Percentiles rank a stretch among this genome's conserved stretches.
These are phyloP conservation scores for Irpex sp. DNA, from an alignment of 1,284 basidiomycete species.

Conservation along the genomic window DNA sequence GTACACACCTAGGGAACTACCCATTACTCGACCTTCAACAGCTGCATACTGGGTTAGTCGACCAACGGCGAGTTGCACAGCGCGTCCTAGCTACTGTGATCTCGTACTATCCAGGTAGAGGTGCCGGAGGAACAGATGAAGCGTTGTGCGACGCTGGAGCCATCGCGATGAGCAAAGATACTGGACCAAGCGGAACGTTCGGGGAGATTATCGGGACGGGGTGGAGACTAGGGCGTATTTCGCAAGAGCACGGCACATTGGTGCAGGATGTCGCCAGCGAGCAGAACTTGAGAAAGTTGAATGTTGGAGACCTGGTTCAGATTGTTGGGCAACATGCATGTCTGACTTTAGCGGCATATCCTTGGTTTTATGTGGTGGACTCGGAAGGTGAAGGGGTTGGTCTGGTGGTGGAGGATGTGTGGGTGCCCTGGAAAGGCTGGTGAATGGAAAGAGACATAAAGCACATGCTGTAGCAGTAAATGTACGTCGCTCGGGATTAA, in stretches of 20 bases:
- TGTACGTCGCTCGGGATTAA: neutral
- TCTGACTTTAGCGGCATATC: slow-evolving; percentile 70
- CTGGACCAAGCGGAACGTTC: slow-evolving; percentile 66
- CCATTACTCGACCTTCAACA: slow-evolving; percentile 85
- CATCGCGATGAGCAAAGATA: slow-evolving; percentile 84
- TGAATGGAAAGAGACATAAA: slow-evolving; percentile 25
- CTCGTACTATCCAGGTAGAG: slow-evolving; percentile 72
- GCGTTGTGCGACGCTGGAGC: slow-evolving; percentile 82
- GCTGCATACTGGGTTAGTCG: slow-evolving; percentile 66
- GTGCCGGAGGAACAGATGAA: slow-evolving; percentile 58
- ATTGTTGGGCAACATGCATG: slow-evolving; percentile 80
- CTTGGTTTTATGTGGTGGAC: slow-evolving; percentile 83
- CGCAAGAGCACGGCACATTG: slow-evolving; percentile 81
- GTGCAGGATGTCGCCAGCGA: slow-evolving; percentile 26
- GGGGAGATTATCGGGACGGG: slow-evolving; percentile 67
- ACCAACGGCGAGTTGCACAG: slow-evolving; percentile 56
- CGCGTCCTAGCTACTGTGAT: slow-evolving; percentile 71
- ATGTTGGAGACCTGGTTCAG: slow-evolving; percentile 60
- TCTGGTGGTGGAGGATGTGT: slow-evolving; percentile 72
- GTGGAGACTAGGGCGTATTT: slow-evolving; percentile 73
- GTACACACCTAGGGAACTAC: slow-evolving; percentile 61
- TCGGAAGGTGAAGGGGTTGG: slow-evolving; percentile 40
- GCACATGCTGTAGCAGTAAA: neutral
- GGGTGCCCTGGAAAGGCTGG: slow-evolving; percentile 93
- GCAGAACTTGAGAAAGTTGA: slow-evolving; percentile 31